These are phyloP conservation scores for Phytophthora litchii DNA, from an alignment of 352 stramenopile genomes.

Conservation along the genomic window DNA sequence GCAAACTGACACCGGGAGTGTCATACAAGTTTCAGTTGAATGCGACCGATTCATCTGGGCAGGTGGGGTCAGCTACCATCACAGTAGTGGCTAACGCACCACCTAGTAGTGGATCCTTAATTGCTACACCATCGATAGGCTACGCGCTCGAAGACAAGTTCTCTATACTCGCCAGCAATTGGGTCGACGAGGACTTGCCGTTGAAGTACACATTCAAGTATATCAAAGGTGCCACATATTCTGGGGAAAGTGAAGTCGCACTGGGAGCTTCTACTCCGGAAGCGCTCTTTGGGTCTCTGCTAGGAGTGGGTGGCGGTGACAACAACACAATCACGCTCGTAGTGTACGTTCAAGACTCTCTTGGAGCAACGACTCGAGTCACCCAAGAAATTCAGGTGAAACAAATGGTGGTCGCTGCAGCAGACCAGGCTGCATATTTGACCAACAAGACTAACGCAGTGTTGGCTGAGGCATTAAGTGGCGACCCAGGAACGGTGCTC, in stretches of 20 bases:
- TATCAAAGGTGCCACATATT: conserved; percentile 61
- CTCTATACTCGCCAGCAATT: conserved; percentile 49
- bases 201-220: conserved; percentile 80
- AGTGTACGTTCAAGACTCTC: conserved; percentile 61
- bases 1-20: conserved; percentile 44
- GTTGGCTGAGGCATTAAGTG: conserved; percentile 50
- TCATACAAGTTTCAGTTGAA: conserved; percentile 62
- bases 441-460: conserved; percentile 58
- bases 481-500: conserved; percentile 63
- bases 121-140: conserved; percentile 45
- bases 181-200: conserved; percentile 71
- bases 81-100: conserved; percentile 55
- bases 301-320: conserved; percentile 55
- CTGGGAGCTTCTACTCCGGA: conserved; percentile 60
- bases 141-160: conserved; percentile 66
- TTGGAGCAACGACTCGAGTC: conserved; percentile 50
- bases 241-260: conserved; percentile 51
- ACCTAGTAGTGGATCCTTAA: conserved; percentile 55
- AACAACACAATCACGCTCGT: conserved; percentile 73
- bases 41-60: conserved; percentile 45
- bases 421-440: conserved; percentile 59
- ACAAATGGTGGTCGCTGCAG: conserved; percentile 43
- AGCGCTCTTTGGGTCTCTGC: conserved; percentile 53
- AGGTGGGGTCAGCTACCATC: conserved; percentile 48
- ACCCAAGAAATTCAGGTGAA: conserved; percentile 62